Evolutionary conservation across 208 protist species (phyloP).

Genomic region (Trypanosoma congolense): DNA sequence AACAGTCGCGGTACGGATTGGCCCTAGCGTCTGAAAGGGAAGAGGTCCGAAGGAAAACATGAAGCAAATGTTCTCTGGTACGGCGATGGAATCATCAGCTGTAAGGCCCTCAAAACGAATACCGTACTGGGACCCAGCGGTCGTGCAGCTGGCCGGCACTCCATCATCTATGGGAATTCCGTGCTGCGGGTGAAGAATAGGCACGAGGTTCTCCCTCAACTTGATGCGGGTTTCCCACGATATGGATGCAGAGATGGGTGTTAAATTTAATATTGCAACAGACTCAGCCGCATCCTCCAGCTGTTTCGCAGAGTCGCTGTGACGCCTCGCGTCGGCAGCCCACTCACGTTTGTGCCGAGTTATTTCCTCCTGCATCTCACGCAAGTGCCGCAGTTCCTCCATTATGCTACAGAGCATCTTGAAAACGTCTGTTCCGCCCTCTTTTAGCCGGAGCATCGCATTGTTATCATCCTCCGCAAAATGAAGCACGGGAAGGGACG

Average conservation of each 20-base stretch:
- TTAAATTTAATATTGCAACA: slow-evolving; percentile 64
- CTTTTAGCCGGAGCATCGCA: neutral
- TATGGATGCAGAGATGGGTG: slow-evolving; percentile 56
- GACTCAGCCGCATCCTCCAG: slow-evolving; percentile 29
- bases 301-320: slow-evolving; percentile 4
- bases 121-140: slow-evolving; percentile 54
- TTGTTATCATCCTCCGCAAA: neutral
- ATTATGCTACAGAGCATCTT: slow-evolving; percentile 78
- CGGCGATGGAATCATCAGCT: slow-evolving; percentile 44
- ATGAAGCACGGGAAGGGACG: neutral
- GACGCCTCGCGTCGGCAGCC: neutral
- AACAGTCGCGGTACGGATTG: slow-evolving; percentile 45
- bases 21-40: slow-evolving; percentile 71
- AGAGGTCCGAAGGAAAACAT: slow-evolving; percentile 84
- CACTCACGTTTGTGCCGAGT: slow-evolving; percentile 18
- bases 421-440: slow-evolving; percentile 41
- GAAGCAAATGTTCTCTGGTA: slow-evolving; percentile 71
- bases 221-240: slow-evolving; percentile 55
- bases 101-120: slow-evolving; percentile 85
- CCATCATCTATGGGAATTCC: slow-evolving; percentile 56
- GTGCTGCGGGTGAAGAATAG: slow-evolving; percentile 68
- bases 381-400: slow-evolving; percentile 79
- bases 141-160: slow-evolving; percentile 25
- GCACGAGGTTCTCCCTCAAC: slow-evolving; percentile 62
- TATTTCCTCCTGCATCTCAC: slow-evolving; percentile 62